phyloP scores from a whole-genome alignment of 2,329 filamentous ascomycete genomes.

The Claviceps fusiformis region DNA sequence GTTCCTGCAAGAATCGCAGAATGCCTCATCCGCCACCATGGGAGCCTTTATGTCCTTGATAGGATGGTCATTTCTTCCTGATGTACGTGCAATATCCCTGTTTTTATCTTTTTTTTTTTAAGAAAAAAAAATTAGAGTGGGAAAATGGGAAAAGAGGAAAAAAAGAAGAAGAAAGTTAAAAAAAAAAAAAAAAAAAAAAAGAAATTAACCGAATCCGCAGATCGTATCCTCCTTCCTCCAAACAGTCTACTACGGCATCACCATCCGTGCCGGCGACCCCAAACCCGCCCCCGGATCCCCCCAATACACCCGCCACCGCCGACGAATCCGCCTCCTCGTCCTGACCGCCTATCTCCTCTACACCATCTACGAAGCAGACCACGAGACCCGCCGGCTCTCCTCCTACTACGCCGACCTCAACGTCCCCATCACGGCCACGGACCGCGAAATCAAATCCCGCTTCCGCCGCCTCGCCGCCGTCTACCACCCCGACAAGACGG shows the following conservation, averaged over 20 bases:
- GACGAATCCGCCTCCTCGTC: slow-evolving; percentile 70
- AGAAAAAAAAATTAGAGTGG: too few species aligned
- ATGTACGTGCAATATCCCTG: slow-evolving; percentile 23
- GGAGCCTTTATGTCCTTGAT: slow-evolving; percentile 38
- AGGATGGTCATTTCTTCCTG: slow-evolving; percentile 44
- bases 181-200: not conserved
- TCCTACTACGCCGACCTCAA: slow-evolving; percentile 72
- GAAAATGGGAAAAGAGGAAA: not conserved
- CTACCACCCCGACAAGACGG: slow-evolving; percentile 76
- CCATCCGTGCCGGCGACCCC: slow-evolving; percentile 78
- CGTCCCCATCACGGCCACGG: slow-evolving; percentile 53
- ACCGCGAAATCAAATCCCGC: slow-evolving; percentile 66
- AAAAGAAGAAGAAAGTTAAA: too few species aligned
- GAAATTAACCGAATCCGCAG: slow-evolving; percentile 45
- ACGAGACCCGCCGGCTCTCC: slow-evolving; percentile 55
- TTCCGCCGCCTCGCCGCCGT: slow-evolving; percentile 64
- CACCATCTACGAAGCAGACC: slow-evolving; percentile 85
- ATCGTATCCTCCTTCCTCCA: slow-evolving; percentile 68
- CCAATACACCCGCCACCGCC: slow-evolving; percentile 59
- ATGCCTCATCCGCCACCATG: slow-evolving; percentile 24
- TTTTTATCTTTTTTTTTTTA: not conserved
- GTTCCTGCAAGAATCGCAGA: not conserved
- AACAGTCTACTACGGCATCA: slow-evolving; percentile 70
- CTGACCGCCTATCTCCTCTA: slow-evolving; percentile 76
- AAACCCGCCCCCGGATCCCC: slow-evolving; percentile 58